Conservation (phyloP, 345 rosid genomes). For the Brassica cretica region DNA sequence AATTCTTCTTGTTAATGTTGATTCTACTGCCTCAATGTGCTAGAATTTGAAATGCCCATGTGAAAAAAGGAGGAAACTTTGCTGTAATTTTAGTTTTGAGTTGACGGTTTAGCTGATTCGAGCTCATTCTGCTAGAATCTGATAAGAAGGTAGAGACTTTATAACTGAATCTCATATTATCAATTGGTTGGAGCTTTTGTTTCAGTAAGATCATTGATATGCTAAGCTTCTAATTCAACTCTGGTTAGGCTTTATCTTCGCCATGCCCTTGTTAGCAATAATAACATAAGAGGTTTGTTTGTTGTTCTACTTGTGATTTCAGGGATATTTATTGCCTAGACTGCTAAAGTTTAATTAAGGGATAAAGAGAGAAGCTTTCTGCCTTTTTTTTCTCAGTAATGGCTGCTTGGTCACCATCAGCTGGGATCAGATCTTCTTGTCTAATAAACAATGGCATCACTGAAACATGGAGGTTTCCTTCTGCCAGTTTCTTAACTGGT, state of each 20-base stretch:
- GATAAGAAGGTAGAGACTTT: no score
- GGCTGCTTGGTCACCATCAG: slow-evolving; percentile 53
- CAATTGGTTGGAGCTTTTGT: neutral
- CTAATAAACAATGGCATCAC: slow-evolving; percentile 41
- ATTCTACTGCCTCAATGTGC: neutral
- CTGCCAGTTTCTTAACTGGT: slow-evolving; percentile 32
- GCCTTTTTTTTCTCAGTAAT: slow-evolving; percentile 29
- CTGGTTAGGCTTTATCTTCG: no score
- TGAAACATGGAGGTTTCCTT: slow-evolving; percentile 41
- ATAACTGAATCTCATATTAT: no score
- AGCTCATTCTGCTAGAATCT: neutral
- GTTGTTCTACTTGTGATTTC: slow-evolving; percentile 12
- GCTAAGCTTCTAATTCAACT: no score
- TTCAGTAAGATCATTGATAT: neutral
- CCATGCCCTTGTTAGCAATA: neutral
- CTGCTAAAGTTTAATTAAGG: slow-evolving; percentile 16
- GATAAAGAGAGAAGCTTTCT: slow-evolving; percentile 25
- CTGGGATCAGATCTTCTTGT: slow-evolving; percentile 39
- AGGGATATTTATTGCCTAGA: slow-evolving; percentile 15
- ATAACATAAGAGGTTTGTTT: neutral
- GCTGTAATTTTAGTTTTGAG: neutral
- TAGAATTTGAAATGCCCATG: slow-evolving; percentile 4
- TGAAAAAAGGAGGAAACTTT: neutral
- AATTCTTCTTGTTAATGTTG: slow-evolving; percentile 7
- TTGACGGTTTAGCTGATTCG: slow-evolving; percentile 11